Percentiles rank a stretch among this genome's conserved stretches.
Evolutionary conservation across 2,329 filamentous ascomycete species (phyloP).

Genomic region (Colletotrichum cereale): DNA sequence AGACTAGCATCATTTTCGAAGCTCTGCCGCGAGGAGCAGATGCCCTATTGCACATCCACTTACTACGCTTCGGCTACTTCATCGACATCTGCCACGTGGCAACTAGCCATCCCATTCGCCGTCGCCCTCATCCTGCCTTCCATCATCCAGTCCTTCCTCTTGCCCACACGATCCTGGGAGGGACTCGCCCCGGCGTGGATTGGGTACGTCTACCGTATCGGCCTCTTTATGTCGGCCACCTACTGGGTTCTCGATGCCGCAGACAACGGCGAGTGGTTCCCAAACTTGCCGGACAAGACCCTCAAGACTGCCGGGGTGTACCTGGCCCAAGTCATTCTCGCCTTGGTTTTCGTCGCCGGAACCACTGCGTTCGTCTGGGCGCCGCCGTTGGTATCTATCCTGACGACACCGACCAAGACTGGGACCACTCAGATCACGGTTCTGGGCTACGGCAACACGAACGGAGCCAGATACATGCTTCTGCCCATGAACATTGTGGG

Average conservation of each 20-base stretch:
- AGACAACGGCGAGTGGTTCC: slow-evolving; percentile 86
- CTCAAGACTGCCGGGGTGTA: slow-evolving; percentile 82
- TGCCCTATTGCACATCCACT: slow-evolving; percentile 95
- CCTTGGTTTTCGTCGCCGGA: slow-evolving; percentile 84
- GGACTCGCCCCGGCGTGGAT: slow-evolving; percentile 89
- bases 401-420: slow-evolving; percentile 59
- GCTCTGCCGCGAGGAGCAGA: slow-evolving; percentile 96
- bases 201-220: slow-evolving; percentile 80
- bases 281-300: slow-evolving; percentile 65
- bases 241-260: slow-evolving; percentile 94
- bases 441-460: slow-evolving; percentile 92
- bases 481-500: slow-evolving; percentile 83
- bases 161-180: slow-evolving; percentile 87
- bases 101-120: slow-evolving; percentile 83
- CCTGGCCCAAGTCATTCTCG: slow-evolving; percentile 84
- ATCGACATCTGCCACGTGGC: slow-evolving; percentile 93
- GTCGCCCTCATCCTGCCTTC: slow-evolving; percentile 79
- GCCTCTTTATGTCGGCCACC: slow-evolving; percentile 79
- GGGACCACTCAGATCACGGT: slow-evolving; percentile 76
- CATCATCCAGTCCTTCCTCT: slow-evolving; percentile 83
- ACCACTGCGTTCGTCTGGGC: slow-evolving; percentile 88
- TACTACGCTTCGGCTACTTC: slow-evolving; percentile 94
- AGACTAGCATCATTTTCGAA: slow-evolving; percentile 88
- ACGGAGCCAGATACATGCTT: slow-evolving; percentile 90
- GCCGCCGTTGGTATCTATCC: slow-evolving; percentile 84